Evolutionary conservation across 306 rosid species (phyloP), one percentile per base, ranked within the genome.

Genomic region (Trifolium repens): DNA sequence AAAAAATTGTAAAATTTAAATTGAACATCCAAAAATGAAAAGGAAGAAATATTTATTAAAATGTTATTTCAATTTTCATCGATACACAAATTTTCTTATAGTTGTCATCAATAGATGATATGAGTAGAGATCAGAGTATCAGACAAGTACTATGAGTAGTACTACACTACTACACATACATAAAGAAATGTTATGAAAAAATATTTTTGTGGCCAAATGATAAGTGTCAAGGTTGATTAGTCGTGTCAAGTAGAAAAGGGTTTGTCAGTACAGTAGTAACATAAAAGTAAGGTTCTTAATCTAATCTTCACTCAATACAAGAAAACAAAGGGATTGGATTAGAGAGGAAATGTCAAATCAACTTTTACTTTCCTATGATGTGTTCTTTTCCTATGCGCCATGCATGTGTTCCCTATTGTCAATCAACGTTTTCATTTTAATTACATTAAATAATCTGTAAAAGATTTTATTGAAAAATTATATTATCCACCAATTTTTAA

Each of bases 221-320:
- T 11, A n/a, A 27, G 34, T 30, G 22, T 58, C 1, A 61, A 50
- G 55, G 80, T 59, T 43, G 72, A 64, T 57, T 67, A 62, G 74
- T 74, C 79, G 73, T 76, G 71, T 62, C 49, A 47, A 46, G 39
- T 17, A 44, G 57, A 55, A 79, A 83, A 78, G 72, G 12, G 12
- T 0, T 74, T 79, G 82, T 73, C 89, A 75, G 19, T 22, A 43
- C 89, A 75, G 19, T 22, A 43, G 30, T 55, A 34, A 52, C 68
- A 53, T 40, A 70, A 81, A 66, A 78, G 69, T 61, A 69, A 68
- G 44, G 30, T 66, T 71, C 78, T 8, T 58, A 58, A 58, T 61
- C 74, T 80, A 69, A 82, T 79, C 71, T 19, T 42, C 84, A 76
- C 87, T 82, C 71, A 81, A 86, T 80, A 78, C 85, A 49, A 84